Evolutionary conservation across 108 stramenopile genomes (phyloP), one percentile per base, ranked within the genome.

Genomic region (Schizochytrium sp.): DNA sequence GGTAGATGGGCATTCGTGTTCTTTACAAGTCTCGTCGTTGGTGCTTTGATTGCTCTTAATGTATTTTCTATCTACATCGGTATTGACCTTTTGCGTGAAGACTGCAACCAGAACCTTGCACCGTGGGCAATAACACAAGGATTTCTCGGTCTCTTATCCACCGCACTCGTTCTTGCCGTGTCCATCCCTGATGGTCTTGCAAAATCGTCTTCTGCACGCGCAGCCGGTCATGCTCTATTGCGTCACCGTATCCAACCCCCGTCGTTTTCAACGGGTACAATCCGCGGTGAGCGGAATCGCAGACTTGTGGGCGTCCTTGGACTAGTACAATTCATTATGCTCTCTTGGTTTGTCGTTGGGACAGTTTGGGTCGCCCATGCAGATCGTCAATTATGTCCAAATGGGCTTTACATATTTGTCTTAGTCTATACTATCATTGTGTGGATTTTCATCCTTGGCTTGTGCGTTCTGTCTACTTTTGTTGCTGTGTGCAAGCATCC

Each of bases 301-400:
- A 17, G 47, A 15, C 76, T 83, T 40, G 76, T 83, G 2, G 40
- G 76, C 53, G 47, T 83, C 15, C 76, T 83, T n/a, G 76, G 76
- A 10, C 53, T 83, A 13, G 47, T 55, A 10, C 76, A 83, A 13
- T 83, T 83, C 28, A n/a, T 83, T 2, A 55, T 55, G 50, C 28
- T 83, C 50, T 55, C n/a, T 53, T 83, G 76, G 76, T 83, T 83
- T 42, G 55, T 83, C 15, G 76, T 83, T 42, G 76, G 76, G 50
- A 83, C 76, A 0, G 1, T 28, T 17, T 50, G 47, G 12, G 28
- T 83, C 50, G 5, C 76, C 12, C 7, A 83, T 5, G 10, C 76
- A 56, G 5, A 5, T 53, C n/a, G 15, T 13, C 10, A 42, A n/a
- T 10, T 5, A 28, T 83, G 76, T 55, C 15, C 76, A 53, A n/a